Evolutionary conservation across 2,329 filamentous ascomycete genomes (phyloP).

Genomic region (Aureobasidium musti): DNA sequence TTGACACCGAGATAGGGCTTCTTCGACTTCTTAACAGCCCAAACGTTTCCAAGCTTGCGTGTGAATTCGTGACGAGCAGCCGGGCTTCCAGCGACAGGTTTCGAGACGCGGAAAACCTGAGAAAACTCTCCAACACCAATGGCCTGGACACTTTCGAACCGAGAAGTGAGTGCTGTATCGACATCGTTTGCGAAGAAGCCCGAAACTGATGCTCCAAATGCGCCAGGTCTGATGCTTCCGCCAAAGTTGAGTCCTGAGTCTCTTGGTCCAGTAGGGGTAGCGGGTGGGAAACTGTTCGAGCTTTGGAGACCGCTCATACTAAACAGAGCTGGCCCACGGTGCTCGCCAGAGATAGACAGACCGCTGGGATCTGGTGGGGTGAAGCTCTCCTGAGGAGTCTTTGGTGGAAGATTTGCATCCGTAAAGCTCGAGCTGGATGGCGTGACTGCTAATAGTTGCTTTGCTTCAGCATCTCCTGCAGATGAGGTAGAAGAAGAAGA

Average conservation of each 20-base stretch:
- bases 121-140: conserved; percentile 93
- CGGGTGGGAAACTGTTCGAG: conserved; percentile 63
- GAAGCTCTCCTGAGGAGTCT: conserved; percentile 75
- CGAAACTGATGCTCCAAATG: conserved; percentile 57
- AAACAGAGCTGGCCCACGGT: conserved; percentile 43
- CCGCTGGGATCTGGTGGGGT: conserved; percentile 78
- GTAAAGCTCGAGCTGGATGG: conserved; percentile 54
- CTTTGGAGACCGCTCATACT: conserved; percentile 43
- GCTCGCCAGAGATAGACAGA: conserved; percentile 73
- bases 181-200: conserved; percentile 70
- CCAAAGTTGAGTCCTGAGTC: conserved; percentile 61
- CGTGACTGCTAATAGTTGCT: conserved; percentile 40
- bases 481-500: conserved; percentile 27
- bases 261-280: conserved; percentile 74
- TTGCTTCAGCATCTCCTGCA: conserved; percentile 35
- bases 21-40: conserved; percentile 91
- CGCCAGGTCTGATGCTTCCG: conserved; percentile 46
- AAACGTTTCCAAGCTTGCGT: conserved; percentile 56
- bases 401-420: conserved; percentile 57
- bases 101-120: conserved; percentile 78
- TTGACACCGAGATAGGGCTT: conserved; percentile 73
- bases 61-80: conserved; percentile 36
- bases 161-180: conserved; percentile 70
- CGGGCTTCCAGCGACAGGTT: conserved; percentile 45
- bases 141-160: conserved; percentile 78